Percentiles rank a stretch among this genome's conserved stretches.
Conservation (phyloP, 1,284 basidiomycete genomes). For the Moesziomyces aphidis region DNA sequence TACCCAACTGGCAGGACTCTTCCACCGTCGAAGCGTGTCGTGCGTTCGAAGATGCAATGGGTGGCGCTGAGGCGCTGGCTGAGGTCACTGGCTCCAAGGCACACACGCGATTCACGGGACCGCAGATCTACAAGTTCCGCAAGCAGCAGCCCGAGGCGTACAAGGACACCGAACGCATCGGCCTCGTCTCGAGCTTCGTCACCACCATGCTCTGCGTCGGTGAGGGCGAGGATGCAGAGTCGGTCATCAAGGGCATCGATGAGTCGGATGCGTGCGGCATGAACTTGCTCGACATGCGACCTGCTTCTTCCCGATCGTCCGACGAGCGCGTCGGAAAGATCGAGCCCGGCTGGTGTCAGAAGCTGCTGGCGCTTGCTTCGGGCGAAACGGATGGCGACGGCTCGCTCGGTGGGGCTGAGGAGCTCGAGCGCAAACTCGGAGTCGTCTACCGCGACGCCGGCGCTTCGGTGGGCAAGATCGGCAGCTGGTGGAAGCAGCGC, state of each 20-base stretch:
- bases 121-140: conserved; percentile 81
- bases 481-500: conserved; percentile 78
- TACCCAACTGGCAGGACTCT: conserved; percentile 93
- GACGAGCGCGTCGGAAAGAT: conserved; percentile 57
- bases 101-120: conserved; percentile 88
- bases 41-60: conserved; percentile 73
- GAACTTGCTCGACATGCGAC: conserved; percentile 77
- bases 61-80: conserved; percentile 78
- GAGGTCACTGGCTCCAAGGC: conserved; percentile 84
- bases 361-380: conserved; percentile 69
- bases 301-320: conserved; percentile 77
- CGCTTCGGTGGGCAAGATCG: conserved; percentile 76
- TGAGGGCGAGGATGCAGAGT: conserved; percentile 57
- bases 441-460: conserved; percentile 79
- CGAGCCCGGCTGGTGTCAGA: conserved; percentile 57
- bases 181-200: conserved; percentile 84
- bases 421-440: conserved; percentile 79
- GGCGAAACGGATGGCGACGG: conserved; percentile 48
- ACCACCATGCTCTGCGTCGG: conserved; percentile 78
- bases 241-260: conserved; percentile 74
- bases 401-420: conserved; percentile 70
- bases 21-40: conserved; percentile 82
- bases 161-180: conserved; percentile 77
- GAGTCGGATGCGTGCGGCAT: conserved; percentile 86
- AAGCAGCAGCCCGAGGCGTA: conserved; percentile 75